Base-by-base conservation (phyloP, 306 rosid species). In the Clitoria ternatea region DNA sequence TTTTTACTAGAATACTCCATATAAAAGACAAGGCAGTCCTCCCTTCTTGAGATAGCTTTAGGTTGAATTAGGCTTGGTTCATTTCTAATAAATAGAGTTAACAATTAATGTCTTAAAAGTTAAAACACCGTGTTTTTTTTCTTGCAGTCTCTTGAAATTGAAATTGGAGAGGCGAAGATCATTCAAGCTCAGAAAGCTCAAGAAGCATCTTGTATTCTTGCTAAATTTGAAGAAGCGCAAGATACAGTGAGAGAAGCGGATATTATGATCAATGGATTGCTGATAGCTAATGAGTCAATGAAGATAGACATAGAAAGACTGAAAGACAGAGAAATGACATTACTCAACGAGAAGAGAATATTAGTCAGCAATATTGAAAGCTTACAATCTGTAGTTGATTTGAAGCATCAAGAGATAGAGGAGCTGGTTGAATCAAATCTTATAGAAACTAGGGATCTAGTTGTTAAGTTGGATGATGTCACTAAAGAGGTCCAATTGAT, bases 181-280 rank as follows among this genome's bases (percentile, higher is more conserved):
- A 69, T 79, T 79, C 85, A 90, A 47, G 79, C 80, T 61, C 91
- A 94, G 77, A 90, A 87, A 79, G 79, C 88, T 43, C 87, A 87
- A 45, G 95, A 91, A 78, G 88, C 80, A 10, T 77, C 79, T 42
- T 87, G 96, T 80, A 79, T 94, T 82, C 86, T 87, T 71, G 85
- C 84, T 44, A 94, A 94, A 81, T 89, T 91, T 80, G 91, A 87
- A 79, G 97, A 89, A 73, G 95, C 96, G 54, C 97, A 89, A 79
- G 87, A 85, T 57, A 84, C 83, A 17, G 84, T 83, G 66, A 79
- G 77, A 62, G 94, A 90, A 87, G 92, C 97, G 60, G 96, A 94
- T 83, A 70, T 87, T 66, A 82, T 85, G 88, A 81, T 94, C 62
- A 90, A 94, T 63, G 89, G 76, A 56, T 83, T 94, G 77, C 64